Base-by-base conservation (phyloP, 2,329 filamentous ascomycete species). In the Ramichloridium luteum region DNA sequence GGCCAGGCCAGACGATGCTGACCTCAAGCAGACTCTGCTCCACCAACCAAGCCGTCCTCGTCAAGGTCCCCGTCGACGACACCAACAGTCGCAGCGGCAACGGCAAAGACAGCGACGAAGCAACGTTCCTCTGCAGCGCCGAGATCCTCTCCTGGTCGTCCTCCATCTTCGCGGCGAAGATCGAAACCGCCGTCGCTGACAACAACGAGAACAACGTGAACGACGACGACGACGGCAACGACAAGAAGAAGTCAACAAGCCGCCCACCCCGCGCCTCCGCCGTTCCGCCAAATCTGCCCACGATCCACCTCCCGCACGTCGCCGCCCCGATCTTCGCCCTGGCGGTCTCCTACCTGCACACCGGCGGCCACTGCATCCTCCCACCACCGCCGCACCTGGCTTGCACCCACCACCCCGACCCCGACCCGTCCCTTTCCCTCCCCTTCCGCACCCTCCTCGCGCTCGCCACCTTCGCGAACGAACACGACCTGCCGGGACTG, bases 381-480 rank as follows among this genome's bases (percentile, higher is more conserved):
- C 20, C 10, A 25, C 20, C 17, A 25, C 11, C 31, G 32, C 17
- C 20, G 8, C 20, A 14, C 16, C 18, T 35, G 34, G 25, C 23
- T 37, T 34, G 28, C 29, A 12, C 30, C 11, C 12, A 14, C 20
- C 20, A 15, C n/a, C 16, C 17, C 29, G 9, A 34, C 34, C 5
- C 13, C 16, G 13, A 29, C 26, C 13, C n/a, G n/a, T n/a, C n/a
- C n/a, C n/a, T n/a, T n/a, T n/a, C 27, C 16, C 25, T 37, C 16
- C 14, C 27, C 18, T 44, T 35, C 30, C 34, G 39, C 35, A 33
- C 27, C 3, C 28, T 44, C 28, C 31, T 41, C 27, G 30, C 35
- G 13, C 14, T 41, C 30, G 41, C 32, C 18, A 13, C 27, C 10
- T 36, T 41, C 23, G 41, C 29, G n/a, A 20, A 32, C 6, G 15